Evolutionary conservation across 768 basidiomycete species (phyloP).

Genomic region (Clavaria fumosa): DNA sequence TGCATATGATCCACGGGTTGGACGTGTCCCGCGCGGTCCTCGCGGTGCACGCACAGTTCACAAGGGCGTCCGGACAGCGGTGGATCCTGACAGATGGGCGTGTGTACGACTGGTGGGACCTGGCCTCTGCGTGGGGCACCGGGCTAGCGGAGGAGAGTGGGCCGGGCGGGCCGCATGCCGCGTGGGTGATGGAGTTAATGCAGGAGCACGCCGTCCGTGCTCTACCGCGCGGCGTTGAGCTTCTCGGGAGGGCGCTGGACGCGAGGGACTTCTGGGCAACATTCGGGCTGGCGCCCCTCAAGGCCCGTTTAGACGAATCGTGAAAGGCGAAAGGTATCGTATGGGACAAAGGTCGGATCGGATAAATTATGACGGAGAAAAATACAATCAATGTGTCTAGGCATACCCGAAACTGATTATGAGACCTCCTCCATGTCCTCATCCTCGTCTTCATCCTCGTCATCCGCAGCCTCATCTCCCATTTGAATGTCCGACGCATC

Average conservation of each 20-base stretch:
- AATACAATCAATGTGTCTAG: not conserved
- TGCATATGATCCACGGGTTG: constrained; percentile 47
- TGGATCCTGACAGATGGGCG: constrained; percentile 42
- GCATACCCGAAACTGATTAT: no score
- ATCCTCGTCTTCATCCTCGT: constrained; percentile 38
- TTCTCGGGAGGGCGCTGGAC: constrained; percentile 39
- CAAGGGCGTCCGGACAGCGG: constrained; percentile 31
- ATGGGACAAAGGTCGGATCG: no score
- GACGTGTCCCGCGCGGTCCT: constrained; percentile 46
- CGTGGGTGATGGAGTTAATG: constrained; percentile 49
- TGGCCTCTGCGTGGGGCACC: constrained; percentile 39
- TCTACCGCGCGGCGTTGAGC: constrained; percentile 33
- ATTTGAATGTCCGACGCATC: no score
- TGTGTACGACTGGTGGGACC: constrained; percentile 57
- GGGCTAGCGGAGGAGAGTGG: constrained; percentile 10
- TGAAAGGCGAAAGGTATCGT: no score
- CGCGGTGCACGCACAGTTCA: constrained; percentile 33
- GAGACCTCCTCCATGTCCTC: constrained; percentile 64
- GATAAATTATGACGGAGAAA: no score
- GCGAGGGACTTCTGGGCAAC: constrained; percentile 45
- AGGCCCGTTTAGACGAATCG: no score
- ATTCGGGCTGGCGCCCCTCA: constrained; percentile 29
- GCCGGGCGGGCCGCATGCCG: constrained; percentile 24
- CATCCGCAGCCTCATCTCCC: constrained; percentile 41
- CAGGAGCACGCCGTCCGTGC: constrained; percentile 30